Percentiles rank a stretch among this genome's conserved stretches.
Conservation (phyloP, 164 flowering plant species). For the Echeveria elegans region DNA sequence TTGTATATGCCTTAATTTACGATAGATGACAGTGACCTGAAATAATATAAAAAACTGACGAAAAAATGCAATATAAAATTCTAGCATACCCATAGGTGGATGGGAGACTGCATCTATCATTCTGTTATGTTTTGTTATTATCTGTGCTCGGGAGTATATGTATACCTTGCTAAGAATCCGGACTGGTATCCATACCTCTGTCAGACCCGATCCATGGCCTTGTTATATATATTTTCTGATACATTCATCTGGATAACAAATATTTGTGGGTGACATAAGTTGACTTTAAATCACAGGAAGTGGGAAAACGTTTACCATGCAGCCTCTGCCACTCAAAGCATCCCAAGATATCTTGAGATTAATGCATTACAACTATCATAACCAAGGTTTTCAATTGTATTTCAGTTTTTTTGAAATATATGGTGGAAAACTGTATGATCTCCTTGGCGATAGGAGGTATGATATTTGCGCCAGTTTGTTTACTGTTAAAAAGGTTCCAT, state of each 20-base stretch:
- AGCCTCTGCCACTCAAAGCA: slow-evolving; percentile 86
- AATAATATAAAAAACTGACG: background rate
- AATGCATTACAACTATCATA: slow-evolving; percentile 62
- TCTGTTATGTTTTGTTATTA: background rate
- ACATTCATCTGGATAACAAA: background rate
- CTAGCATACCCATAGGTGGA: background rate
- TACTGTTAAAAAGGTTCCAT: background rate
- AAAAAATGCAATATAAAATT: background rate
- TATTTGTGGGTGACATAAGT: background rate
- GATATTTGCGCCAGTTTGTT: background rate
- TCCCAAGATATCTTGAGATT: slow-evolving; percentile 69
- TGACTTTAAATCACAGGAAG: slow-evolving; percentile 49
- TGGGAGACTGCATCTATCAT: background rate
- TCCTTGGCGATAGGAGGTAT: slow-evolving; percentile 85
- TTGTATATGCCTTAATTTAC: background rate
- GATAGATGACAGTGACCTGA: background rate
- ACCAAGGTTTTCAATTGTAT: slow-evolving; percentile 78
- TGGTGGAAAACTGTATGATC: slow-evolving; percentile 90
- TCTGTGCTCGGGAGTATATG: too few relatives aligned
- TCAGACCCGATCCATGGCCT: background rate
- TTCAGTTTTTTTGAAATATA: slow-evolving; percentile 96
- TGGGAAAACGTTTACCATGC: slow-evolving; percentile 94
- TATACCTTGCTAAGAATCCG: background rate
- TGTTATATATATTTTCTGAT: background rate
- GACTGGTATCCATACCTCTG: background rate